Base-by-base conservation (phyloP, 1,139 yeast species). In the Yamadazyma dendronema region DNA sequence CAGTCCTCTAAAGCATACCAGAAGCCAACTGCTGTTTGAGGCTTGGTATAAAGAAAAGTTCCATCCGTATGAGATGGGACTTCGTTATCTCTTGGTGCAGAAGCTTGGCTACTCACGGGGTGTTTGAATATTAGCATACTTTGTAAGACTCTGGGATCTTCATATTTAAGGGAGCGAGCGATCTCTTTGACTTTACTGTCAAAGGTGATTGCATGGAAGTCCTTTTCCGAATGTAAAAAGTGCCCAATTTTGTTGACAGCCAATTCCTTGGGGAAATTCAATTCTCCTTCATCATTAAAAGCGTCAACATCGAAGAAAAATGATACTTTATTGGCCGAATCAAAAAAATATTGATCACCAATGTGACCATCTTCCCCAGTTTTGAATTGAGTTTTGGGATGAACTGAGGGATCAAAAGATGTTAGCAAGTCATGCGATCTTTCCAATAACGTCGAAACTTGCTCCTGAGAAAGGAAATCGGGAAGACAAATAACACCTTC, bases 1-100 rank as follows among this genome's bases (percentile, higher is more conserved):
- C 94, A 85, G 50, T 84, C 86, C 48, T 85, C 89, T 46, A 85
- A 61, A 0, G 95, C 92, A 52, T 80, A 79, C 95, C 95, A 85
- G 54, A 82, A 85, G 4, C 95, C 95, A 30, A 84, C 58, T 0
- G 92, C 89, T 2, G 79, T 63, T 38, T 74, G 80, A 1, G 95
- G 95, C 21, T 77, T 67, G 0, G 95, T 85, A 58, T 68, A 85
- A 26, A 85, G 64, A 49, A 85, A 85, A 3, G 81, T 79, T 1
- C 81, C 89, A 54, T 85, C 95, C 36, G 82, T 84, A 52, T 85
- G 95, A 0, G 85, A 71, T 2, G 94, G 94, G 0, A 85, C 95
- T 30, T 80, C 82, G 42, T 70, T 70, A 2, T 83, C 84, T 22
- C 95, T 47, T 30, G 50, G 85, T 2, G 12, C 15, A 1, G 26